phyloP scores from a whole-genome alignment of 1,284 basidiomycete species.

The Athelia sp. region DNA sequence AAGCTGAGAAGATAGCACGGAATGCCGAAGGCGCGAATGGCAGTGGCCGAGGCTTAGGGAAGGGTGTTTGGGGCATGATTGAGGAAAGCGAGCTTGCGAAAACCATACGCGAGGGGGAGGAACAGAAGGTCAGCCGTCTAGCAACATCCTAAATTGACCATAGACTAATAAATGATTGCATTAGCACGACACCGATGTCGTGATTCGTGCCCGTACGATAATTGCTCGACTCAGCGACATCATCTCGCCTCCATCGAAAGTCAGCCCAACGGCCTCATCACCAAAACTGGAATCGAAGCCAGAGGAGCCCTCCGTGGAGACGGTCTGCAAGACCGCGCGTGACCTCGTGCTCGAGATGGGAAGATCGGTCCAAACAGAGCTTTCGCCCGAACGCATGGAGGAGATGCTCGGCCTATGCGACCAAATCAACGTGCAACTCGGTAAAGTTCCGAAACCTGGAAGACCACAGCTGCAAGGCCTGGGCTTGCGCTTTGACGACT shows the following conservation, averaged over 20 bases:
- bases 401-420: slow-evolving; percentile 73
- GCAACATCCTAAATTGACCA: background rate
- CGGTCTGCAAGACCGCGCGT: slow-evolving; percentile 43
- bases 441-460: slow-evolving; percentile 29
- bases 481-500: slow-evolving; percentile 10
- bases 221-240: slow-evolving; percentile 46
- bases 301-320: slow-evolving; percentile 5
- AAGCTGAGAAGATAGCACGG: slow-evolving; percentile 52
- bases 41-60: slow-evolving; percentile 41
- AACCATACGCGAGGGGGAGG: slow-evolving; percentile 56
- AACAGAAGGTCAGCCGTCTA: slow-evolving; percentile 44
- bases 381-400: slow-evolving; percentile 41
- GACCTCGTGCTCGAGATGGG: slow-evolving; percentile 27
- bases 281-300: background rate
- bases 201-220: slow-evolving; percentile 44
- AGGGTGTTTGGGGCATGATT: slow-evolving; percentile 75
- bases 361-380: background rate
- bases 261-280: slow-evolving; percentile 26
- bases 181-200: slow-evolving; percentile 49
- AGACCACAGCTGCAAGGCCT: slow-evolving; percentile 37
- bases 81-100: slow-evolving; percentile 76
- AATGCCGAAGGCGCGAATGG: slow-evolving; percentile 16
- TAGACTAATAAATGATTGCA: slow-evolving; percentile 8
- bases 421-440: slow-evolving; percentile 49
- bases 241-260: slow-evolving; percentile 28